These are phyloP conservation scores for Fusarium transvaalense DNA, from an alignment of 2,329 filamentous ascomycete species.

Conservation along the genomic window DNA sequence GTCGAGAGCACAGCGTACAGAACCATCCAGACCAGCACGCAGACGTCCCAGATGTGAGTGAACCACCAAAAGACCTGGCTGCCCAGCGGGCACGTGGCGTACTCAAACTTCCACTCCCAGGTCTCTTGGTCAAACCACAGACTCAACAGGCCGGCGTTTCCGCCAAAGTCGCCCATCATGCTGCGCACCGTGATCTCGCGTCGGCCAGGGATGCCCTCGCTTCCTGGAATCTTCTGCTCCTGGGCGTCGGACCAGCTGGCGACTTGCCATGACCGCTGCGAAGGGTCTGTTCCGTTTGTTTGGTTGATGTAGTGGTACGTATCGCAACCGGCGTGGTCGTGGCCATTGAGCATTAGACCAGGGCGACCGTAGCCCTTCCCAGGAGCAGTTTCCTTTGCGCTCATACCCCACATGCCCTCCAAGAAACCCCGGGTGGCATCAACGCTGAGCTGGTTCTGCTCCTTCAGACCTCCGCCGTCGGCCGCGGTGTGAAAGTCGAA, in stretches of 20 bases:
- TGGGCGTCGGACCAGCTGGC: constrained; percentile 62
- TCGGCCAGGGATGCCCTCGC: constrained; percentile 69
- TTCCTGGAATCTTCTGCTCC: constrained; percentile 56
- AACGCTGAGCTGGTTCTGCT: constrained; percentile 90
- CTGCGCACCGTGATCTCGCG: constrained; percentile 93
- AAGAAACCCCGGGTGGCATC: constrained; percentile 81
- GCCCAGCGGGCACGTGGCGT: constrained; percentile 81
- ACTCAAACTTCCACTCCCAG: constrained; percentile 86
- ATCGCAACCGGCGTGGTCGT: constrained; percentile 96
- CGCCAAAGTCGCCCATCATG: constrained; percentile 98
- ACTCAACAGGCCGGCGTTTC: constrained; percentile 88
- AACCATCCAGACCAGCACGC: constrained; percentile 53
- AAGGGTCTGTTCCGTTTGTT: constrained; percentile 56
- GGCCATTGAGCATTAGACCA: constrained; percentile 89
- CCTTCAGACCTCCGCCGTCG: constrained; percentile 79
- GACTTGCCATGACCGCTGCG: constrained; percentile 64
- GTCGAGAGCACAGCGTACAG: constrained; percentile 45
- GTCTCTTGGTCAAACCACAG: constrained; percentile 84
- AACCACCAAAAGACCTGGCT: constrained; percentile 96
- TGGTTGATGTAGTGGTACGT: constrained; percentile 85
- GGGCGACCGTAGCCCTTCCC: constrained; percentile 74
- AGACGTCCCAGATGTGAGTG: constrained; percentile 79
- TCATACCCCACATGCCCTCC: constrained; percentile 86
- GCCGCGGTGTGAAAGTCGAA: constrained; percentile 80
- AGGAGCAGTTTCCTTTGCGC: constrained; percentile 68